Evolutionary conservation across 2,329 filamentous ascomycete species (phyloP), one percentile per base, ranked within the genome.

Genomic region (Blastomyces emzantsi): DNA sequence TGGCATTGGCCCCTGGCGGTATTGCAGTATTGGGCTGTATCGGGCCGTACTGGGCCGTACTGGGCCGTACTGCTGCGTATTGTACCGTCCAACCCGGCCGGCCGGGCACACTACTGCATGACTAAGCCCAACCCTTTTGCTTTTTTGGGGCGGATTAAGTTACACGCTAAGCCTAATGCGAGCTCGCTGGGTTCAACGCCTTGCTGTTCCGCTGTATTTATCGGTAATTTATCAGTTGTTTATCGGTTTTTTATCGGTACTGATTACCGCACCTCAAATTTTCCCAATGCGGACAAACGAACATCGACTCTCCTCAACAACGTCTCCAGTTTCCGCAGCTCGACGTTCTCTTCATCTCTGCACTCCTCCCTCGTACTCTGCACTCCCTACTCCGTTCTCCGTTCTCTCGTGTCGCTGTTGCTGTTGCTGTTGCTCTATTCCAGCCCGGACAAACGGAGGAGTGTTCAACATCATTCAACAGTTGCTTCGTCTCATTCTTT

Each of bases 81-180:
- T 55, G 66, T 61, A 65, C 19, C 5, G 43, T 19, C 57, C 54
- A 4, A 25, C 54, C 52, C 60, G 55, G 62, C 36, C 13, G 28
- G n/a, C 15, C 30, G 60, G 60, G 11, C 45, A 66, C 67, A 65
- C 67, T 52, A 13, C 49, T 6, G 49, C 49, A 25, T 52, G 49
- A 52, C 49, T 52, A 69, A 71, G 69, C 73, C 72, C 74, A 75
- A 74, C 73, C 71, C 66, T 73, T 74, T 71, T 66, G 69, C 68
- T 66, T 68, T 72, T 74, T 73, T 67, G 66, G 73, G 73, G 73
- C 67, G 49, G 67, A 62, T 67, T 59, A 64, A 64, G 56, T 62
- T 63, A 61, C 63, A 62, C 70, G 69, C 74, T 74, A 76, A 70
- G 66, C 75, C 73, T 17, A 25, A 71, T 76, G 66, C 59, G 71